Base-by-base conservation (phyloP, 768 basidiomycete species). In the Boletus fagicola region DNA sequence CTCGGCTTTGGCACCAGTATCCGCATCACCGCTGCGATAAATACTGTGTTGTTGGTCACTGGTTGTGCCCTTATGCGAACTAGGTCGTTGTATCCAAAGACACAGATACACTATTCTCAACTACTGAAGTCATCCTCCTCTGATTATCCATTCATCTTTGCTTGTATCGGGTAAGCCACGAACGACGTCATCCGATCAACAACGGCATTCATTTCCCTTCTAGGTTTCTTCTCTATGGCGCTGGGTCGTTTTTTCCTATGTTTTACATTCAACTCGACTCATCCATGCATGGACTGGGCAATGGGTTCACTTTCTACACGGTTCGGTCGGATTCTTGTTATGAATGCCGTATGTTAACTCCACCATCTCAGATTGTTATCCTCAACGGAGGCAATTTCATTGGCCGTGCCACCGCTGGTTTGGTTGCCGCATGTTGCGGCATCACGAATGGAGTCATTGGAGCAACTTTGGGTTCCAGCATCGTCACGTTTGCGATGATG, bases 231-330 rank as follows among this genome's bases (percentile, higher is more conserved):
- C 46, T 68, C 28, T 64, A 54, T 50, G 66, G 59, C 11, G 66
- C 67, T n/a, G 66, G 66, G 3, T 50, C 62, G 4, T 64, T 62
- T 40, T 62, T 60, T 3, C 61, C 61, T 5, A 28, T 50, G 58
- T 82, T 83, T 66, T 86, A 81, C 62, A 69, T 86, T 18, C 85
- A 86, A 56, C 71, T 85, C 15, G 78, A 82, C 52, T 77, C 84
- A 9, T 75, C 79, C 33, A 73, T 74, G 53, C 79, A 81, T 54
- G 78, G 79, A 2, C 68, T 83, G 31, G 68, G 72, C 15, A 63
- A 72, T 20, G 66, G 62, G 28, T 71, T 86, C 13, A 80, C 84
- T 1, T 86, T 86, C 63, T 84, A 85, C 61, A 78, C 76, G 48
- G 84, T 84, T 52, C 30, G 72, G 31, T 42, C 28, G 3, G 7